Evolutionary conservation across 202 grass and related monocot genomes (phyloP), one percentile per base, ranked within the genome.

Genomic region (Schoenoplectus triqueter): DNA sequence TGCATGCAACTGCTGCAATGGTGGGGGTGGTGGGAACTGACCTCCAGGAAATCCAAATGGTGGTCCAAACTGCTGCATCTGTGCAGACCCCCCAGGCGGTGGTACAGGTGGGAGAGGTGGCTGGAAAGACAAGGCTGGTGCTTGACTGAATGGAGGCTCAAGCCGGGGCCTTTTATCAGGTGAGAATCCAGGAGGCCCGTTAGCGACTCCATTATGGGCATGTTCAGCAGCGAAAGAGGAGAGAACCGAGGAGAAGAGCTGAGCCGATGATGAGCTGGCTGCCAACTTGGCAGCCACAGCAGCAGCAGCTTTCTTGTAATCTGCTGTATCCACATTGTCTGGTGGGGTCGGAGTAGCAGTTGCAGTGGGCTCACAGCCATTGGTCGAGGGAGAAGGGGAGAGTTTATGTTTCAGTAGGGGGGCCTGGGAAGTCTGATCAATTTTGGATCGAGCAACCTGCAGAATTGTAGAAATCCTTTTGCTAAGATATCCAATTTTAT

Each of bases 241-340:
- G 2, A 98, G 64, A 85, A 95, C 88, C 22, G 95, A 95, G 59
- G 86, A 87, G 44, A 98, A 86, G 67, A 92, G 78, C 64, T 94
- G 85, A 44, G 82, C 94, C 7, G 93, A 88, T 46, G 91, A 85
- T 89, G 93, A 86, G 86, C 91, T 92, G 66, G 96, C 94, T 45
- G 87, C 87, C 84, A 98, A 87, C 64, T 93, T 98, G 76, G 91
- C 96, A 59, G 91, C 93, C 80, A 98, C 88, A 64, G 91, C 96
- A 80, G 96, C 96, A 31, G 96, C 96, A 10, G 87, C 87, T 77
- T 90, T 98, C 67, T 92, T 98, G 79, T 91, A 83, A 60, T 98
- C 91, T 6, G 90, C 88, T 49, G 74, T 87, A 73, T 75, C 87
- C 5, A 62, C 84, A 88, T 78, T 89, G 49, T 75, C 64, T 42